These are phyloP conservation scores for Penicillium sp. DNA, from an alignment of 2,329 filamentous ascomycete species.

Conservation along the genomic window DNA sequence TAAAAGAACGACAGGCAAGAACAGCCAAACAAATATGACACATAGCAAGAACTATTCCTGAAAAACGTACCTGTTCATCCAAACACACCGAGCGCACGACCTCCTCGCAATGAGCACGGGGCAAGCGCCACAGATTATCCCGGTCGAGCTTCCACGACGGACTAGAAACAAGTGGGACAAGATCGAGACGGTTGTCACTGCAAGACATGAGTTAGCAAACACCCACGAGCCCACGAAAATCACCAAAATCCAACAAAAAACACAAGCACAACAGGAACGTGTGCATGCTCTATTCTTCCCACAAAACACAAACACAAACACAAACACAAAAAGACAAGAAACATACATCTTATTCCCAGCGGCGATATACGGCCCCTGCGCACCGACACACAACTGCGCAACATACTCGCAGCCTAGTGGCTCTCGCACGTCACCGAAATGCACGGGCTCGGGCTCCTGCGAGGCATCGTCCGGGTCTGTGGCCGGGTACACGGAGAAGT, in stretches of 20 bases:
- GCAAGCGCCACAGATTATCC: constrained; percentile 34
- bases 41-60: background rate
- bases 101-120: constrained; percentile 43
- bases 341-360: constrained; percentile 45
- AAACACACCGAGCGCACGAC: constrained; percentile 40
- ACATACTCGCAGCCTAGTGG: constrained; percentile 52
- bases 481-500: constrained; percentile 50
- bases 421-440: constrained; percentile 51
- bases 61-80: constrained; percentile 35
- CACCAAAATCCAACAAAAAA: background rate
- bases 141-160: constrained; percentile 36
- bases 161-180: constrained; percentile 32
- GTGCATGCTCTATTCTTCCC: background rate
- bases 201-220: background rate
- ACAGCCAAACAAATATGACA: background rate
- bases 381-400: constrained; percentile 44
- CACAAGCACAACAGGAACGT: background rate
- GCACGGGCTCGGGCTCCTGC: constrained; percentile 37
- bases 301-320: background rate
- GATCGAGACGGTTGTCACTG: constrained; percentile 37
- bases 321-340: background rate
- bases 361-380: constrained; percentile 38
- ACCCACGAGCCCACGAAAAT: background rate
- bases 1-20: background rate
- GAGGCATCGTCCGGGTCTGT: constrained; percentile 44